phyloP scores from a whole-genome alignment of 108 stramenopile genomes.

The Nannochloropsis gaditana region DNA sequence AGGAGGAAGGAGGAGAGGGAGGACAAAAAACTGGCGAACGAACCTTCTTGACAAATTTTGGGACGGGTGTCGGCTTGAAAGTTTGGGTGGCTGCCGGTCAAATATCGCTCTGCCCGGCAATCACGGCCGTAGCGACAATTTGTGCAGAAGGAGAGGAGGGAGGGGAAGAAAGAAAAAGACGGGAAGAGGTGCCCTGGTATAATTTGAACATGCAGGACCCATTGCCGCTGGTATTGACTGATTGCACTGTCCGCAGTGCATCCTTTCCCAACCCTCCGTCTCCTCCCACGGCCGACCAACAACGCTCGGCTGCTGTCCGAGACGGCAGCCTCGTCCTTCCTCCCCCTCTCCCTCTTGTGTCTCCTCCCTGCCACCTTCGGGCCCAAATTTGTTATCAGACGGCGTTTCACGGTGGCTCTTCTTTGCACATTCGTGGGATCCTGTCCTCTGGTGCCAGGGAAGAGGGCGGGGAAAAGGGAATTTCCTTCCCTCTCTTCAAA shows the following conservation, averaged over 20 bases:
- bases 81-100: background rate
- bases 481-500: background rate
- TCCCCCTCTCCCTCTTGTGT: no score
- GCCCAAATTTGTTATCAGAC: background rate
- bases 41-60: background rate
- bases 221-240: background rate
- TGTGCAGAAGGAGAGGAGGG: background rate
- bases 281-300: background rate
- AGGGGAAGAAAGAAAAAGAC: background rate
- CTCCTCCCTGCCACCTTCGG: slow-evolving; percentile 7
- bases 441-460: background rate
- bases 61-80: background rate
- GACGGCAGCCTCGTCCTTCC: no score
- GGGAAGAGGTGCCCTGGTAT: background rate
- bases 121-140: background rate
- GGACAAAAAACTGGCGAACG: background rate
- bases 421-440: background rate
- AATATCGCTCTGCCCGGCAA: background rate
- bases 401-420: background rate
- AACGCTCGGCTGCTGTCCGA: no score
- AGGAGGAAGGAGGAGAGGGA: background rate
- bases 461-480: background rate
- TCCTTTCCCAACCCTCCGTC: background rate
- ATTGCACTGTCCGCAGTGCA: background rate
- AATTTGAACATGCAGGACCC: slow-evolving; percentile 7